Evolutionary conservation across 2,329 filamentous ascomycete species (phyloP).

Genomic region (Claviceps sp.): DNA sequence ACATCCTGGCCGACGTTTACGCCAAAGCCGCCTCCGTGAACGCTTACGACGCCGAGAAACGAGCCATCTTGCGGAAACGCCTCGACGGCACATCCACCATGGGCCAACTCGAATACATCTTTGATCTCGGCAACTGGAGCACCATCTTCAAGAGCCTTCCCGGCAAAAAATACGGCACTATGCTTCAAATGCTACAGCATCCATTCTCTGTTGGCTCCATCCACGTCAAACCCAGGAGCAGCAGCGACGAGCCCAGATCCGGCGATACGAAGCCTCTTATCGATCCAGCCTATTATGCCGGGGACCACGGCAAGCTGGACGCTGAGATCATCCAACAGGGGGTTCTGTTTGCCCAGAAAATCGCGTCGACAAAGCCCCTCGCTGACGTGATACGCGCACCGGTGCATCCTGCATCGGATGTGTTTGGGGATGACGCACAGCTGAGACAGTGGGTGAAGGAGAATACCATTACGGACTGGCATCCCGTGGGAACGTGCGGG

Average conservation of each 20-base stretch:
- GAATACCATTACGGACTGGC: constrained; percentile 21
- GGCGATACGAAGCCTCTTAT: constrained; percentile 22
- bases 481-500: constrained; percentile 25
- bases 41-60: constrained; percentile 12
- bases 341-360: constrained; percentile 25
- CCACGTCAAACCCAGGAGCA: constrained; percentile 23
- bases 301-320: constrained; percentile 26
- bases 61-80: constrained; percentile 18
- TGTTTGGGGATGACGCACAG: constrained; percentile 6
- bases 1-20: constrained; percentile 11
- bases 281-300: constrained; percentile 28
- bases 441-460: constrained; percentile 15
- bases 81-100: constrained; percentile 18
- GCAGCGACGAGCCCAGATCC: background rate
- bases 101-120: constrained; percentile 36
- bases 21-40: constrained; percentile 11
- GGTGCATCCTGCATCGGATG: constrained; percentile 12
- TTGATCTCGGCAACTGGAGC: constrained; percentile 35
- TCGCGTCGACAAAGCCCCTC: constrained; percentile 24
- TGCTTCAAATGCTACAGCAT: constrained; percentile 37
- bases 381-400: constrained; percentile 21
- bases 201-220: constrained; percentile 35
- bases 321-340: constrained; percentile 28
- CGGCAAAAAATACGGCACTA: constrained; percentile 32
- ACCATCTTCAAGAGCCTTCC: constrained; percentile 19